Evolutionary conservation across 2,329 filamentous ascomycete genomes (phyloP).

Genomic region (Pseudocercospora macadamiae): DNA sequence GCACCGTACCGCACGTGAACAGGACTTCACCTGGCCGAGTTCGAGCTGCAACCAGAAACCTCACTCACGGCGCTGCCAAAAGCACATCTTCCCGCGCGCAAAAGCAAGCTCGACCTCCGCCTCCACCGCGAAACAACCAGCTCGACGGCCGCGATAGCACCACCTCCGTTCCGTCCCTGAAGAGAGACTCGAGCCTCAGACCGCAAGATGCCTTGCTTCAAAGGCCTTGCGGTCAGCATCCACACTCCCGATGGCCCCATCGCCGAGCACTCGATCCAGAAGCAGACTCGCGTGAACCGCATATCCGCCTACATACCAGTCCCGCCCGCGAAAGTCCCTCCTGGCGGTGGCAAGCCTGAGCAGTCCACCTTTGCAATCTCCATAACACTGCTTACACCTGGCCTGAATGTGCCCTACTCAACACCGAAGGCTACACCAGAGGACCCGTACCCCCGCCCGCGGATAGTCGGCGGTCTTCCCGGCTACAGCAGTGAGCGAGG

Average conservation of each 20-base stretch:
- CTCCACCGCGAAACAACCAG: not conserved
- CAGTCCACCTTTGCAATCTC: conserved; percentile 97
- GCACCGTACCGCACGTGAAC: conserved; percentile 3
- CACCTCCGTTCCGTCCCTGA: conserved; percentile 8
- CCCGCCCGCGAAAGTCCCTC: conserved; percentile 76
- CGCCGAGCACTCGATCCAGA: conserved; percentile 91
- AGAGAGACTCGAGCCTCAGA: conserved; percentile 10
- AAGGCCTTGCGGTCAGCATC: conserved; percentile 97
- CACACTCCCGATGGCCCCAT: conserved; percentile 80
- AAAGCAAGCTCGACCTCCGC: not conserved
- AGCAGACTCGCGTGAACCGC: conserved; percentile 84
- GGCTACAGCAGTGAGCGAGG: conserved; percentile 56
- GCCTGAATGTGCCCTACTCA: conserved; percentile 88
- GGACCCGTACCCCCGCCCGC: conserved; percentile 79
- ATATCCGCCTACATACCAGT: conserved; percentile 98
- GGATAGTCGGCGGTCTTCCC: conserved; percentile 74
- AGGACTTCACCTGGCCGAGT: not conserved
- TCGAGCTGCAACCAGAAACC: not conserved
- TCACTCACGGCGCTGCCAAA: not conserved
- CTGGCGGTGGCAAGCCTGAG: conserved; percentile 74
- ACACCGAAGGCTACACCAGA: conserved; percentile 76
- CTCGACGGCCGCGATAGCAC: not conserved
- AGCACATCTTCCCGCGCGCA: not conserved
- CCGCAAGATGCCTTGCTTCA: conserved; percentile 86
- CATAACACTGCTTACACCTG: conserved; percentile 89